Evolutionary conservation across 208 protist species (phyloP).

Genomic region (Wallacemonas sp.): DNA sequence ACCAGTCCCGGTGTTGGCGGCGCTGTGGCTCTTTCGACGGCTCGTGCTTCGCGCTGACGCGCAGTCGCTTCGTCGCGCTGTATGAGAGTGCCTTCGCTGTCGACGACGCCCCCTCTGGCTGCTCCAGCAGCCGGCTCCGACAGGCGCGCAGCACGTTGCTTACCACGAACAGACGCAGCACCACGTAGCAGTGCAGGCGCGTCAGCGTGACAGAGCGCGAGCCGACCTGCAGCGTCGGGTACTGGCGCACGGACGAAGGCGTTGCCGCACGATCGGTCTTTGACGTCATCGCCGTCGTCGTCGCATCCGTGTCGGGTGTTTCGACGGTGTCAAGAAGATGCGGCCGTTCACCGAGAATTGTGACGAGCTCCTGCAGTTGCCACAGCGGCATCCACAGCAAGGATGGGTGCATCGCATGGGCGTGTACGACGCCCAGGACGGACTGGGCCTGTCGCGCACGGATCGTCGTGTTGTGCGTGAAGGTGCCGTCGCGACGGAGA

Average conservation of each 20-base stretch:
- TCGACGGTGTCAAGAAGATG: conserved; percentile 25
- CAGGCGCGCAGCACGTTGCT: conserved; percentile 68
- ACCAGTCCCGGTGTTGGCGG: conserved; percentile 30
- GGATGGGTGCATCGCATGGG: conserved; percentile 61
- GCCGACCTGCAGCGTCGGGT: conserved; percentile 11
- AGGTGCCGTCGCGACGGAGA: conserved; percentile 17
- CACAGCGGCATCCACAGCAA: conserved; percentile 84
- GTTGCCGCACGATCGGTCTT: background rate
- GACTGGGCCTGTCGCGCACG: conserved; percentile 55
- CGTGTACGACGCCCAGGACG: conserved; percentile 56
- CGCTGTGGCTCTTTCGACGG: conserved; percentile 12
- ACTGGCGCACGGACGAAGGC: background rate
- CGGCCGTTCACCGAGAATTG: conserved; percentile 40
- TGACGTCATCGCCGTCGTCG: background rate
- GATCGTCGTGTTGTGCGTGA: conserved; percentile 24
- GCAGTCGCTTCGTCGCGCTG: background rate
- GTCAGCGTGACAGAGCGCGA: conserved; percentile 18
- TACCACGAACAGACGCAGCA: conserved; percentile 68
- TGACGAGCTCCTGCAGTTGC: conserved; percentile 74
- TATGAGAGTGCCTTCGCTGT: too few species aligned
- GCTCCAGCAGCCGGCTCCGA: conserved; percentile 20
- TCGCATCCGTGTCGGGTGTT: background rate
- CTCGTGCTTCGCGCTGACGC: conserved; percentile 8
- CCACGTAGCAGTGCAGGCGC: conserved; percentile 55
- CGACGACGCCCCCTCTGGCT: background rate